phyloP scores from a whole-genome alignment of 805 yeast species.

The Candida bentonensis region DNA sequence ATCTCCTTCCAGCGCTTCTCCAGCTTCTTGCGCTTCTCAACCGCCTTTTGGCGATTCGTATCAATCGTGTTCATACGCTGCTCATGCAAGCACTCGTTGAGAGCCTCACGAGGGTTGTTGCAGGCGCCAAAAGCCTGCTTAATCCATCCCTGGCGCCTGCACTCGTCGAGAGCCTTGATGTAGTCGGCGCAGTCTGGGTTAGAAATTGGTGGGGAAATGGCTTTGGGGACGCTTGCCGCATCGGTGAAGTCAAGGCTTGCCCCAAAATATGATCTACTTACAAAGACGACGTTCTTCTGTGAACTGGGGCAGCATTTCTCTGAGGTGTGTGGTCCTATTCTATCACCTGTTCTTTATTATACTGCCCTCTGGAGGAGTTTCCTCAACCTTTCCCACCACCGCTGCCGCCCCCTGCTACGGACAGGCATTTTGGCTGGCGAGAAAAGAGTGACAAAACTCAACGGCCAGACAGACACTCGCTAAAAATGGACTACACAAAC shows the following conservation, averaged over 20 bases:
- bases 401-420: too few relatives aligned
- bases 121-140: constrained; percentile 70
- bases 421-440: too few relatives aligned
- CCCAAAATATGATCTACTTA: background rate
- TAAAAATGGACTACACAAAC: background rate
- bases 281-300: background rate
- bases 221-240: too few relatives aligned
- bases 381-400: too few relatives aligned
- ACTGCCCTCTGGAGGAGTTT: too few relatives aligned
- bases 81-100: constrained; percentile 65
- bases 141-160: constrained; percentile 56
- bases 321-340: too few relatives aligned
- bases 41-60: constrained; percentile 31
- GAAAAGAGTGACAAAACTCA: too few relatives aligned
- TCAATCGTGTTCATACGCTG: constrained; percentile 54
- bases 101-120: constrained; percentile 67
- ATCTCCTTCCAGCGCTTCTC: constrained; percentile 44
- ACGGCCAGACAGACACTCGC: too few relatives aligned
- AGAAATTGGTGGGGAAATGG: too few relatives aligned
- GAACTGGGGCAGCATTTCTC: too few relatives aligned
- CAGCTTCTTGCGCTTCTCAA: constrained; percentile 39
- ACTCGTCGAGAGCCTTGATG: constrained; percentile 78
- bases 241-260: too few relatives aligned
- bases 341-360: too few relatives aligned
- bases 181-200: constrained; percentile 55